These are phyloP conservation scores for Colletotrichum cereale DNA, from an alignment of 2,329 filamentous ascomycete genomes.

Conservation along the genomic window DNA sequence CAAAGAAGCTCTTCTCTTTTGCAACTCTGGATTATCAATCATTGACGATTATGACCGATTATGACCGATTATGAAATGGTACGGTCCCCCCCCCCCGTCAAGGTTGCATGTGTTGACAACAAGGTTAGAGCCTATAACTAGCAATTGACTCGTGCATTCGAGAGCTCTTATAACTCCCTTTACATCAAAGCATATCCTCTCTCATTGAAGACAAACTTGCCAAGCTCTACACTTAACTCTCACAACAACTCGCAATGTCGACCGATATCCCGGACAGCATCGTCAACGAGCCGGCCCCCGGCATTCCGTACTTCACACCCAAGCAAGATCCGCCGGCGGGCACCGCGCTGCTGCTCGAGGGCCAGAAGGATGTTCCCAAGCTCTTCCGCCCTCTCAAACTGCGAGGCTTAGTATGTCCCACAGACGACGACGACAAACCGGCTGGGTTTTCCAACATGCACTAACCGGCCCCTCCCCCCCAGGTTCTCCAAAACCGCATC, in stretches of 20 bases:
- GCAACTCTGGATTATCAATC: not conserved
- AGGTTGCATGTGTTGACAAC: no score
- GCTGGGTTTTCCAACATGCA: no score
- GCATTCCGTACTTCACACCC: slow-evolving; percentile 3
- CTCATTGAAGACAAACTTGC: no score
- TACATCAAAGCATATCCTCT: no score
- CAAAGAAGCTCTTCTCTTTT: not conserved
- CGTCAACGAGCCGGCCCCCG: slow-evolving; percentile 6
- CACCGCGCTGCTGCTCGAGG: slow-evolving; percentile 4
- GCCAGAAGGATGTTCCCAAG: slow-evolving; percentile 29
- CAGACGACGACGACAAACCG: slow-evolving; percentile 40
- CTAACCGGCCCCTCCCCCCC: not conserved
- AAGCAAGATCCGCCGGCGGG: slow-evolving; percentile 5
- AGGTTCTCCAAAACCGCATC: slow-evolving; percentile 52
- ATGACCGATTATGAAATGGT: not conserved
- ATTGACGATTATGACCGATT: not conserved
- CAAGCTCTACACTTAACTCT: no score
- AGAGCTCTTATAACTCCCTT: no score
- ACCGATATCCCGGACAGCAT: not conserved
- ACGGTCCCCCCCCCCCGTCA: not conserved
- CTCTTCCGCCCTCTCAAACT: slow-evolving; percentile 60
- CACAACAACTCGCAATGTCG: not conserved
- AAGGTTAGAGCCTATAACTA: no score
- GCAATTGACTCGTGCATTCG: no score
- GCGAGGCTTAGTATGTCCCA: slow-evolving; percentile 52